phyloP scores from a whole-genome alignment of 441 rosid genomes.

The Bocquillonia castaneifolia region DNA sequence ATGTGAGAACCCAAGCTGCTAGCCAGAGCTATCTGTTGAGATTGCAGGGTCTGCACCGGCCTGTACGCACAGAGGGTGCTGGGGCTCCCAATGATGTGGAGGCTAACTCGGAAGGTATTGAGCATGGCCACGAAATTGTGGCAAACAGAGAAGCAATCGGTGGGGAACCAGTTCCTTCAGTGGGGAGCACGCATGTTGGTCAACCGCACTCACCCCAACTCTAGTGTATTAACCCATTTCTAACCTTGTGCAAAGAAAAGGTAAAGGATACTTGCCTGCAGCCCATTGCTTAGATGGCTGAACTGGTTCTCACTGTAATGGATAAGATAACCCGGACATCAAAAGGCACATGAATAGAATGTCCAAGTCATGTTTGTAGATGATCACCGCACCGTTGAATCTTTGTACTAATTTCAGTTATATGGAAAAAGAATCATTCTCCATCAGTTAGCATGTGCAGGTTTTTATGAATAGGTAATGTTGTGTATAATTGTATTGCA shows the following conservation, averaged over 20 bases:
- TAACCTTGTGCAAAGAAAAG: conserved; percentile 23
- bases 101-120: conserved; percentile 34
- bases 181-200: conserved; percentile 12
- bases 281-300: conserved; percentile 6
- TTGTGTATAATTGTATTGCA: too few species aligned
- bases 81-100: conserved; percentile 30
- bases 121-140: conserved; percentile 31
- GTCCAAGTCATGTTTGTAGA: not conserved
- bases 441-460: not conserved
- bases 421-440: not conserved
- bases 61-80: conserved; percentile 49
- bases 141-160: conserved; percentile 17
- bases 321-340: conserved; percentile 7
- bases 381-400: not conserved
- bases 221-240: conserved; percentile 14
- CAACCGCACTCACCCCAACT: conserved; percentile 19
- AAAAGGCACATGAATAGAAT: not conserved
- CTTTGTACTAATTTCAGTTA: not conserved
- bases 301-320: conserved; percentile 11
- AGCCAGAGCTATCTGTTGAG: conserved; percentile 78
- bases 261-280: conserved; percentile 1
- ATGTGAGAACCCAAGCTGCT: conserved; percentile 51
- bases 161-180: conserved; percentile 15
- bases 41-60: conserved; percentile 56
- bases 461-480: not conserved